Base-by-base conservation (phyloP, 2,329 filamentous ascomycete species). In the Paecilomyces sp. region DNA sequence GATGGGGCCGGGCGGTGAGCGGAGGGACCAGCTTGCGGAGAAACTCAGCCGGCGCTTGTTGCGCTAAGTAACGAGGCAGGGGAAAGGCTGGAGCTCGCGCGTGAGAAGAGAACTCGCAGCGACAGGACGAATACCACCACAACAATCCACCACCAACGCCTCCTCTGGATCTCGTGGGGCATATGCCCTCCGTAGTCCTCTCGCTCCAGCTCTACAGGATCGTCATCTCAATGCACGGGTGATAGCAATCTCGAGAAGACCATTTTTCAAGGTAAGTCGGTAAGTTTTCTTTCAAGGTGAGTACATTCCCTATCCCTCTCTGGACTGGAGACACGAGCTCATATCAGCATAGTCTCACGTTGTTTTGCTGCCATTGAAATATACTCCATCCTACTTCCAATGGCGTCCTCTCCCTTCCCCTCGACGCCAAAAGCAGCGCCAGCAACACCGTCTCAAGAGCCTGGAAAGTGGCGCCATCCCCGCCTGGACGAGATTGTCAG, bases 391-490 rank as follows among this genome's bases (percentile, higher is more conserved):
- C 57, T 54, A 50, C 53, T n/a, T 24, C n/a, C 67, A 68, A 77
- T 76, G 73, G 73, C 72, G 33, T 68, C 70, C 18, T 62, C 64
- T 61, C 65, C 71, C 13, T 62, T 65, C 69, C 83, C 64, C 62
- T 82, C 70, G 71, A 81, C 73, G 12, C 76, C 76, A 34, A 73
- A 68, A 62, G 67, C 71, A 55, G 66, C 72, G 54, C 62, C 66
- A 15, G 61, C 66, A 56, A 57, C 65, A 54, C 69, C 68, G 55
- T 70, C 70, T 8, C 73, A 72, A 18, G 78, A 77, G 7, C 78
- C 90, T 6, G 92, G 93, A 58, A 91, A 88, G 71, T 99, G 94
- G 93, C 85, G 87, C 70, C 94, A 99, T 74, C 94, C 94, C 34
- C 87, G 88, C 63, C 83, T 97, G 64, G 84, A 91, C 68, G 93